Evolutionary conservation across 2,329 filamentous ascomycete genomes (phyloP), one percentile per base, ranked within the genome.

Genomic region (Pezizomycotina sp.): DNA sequence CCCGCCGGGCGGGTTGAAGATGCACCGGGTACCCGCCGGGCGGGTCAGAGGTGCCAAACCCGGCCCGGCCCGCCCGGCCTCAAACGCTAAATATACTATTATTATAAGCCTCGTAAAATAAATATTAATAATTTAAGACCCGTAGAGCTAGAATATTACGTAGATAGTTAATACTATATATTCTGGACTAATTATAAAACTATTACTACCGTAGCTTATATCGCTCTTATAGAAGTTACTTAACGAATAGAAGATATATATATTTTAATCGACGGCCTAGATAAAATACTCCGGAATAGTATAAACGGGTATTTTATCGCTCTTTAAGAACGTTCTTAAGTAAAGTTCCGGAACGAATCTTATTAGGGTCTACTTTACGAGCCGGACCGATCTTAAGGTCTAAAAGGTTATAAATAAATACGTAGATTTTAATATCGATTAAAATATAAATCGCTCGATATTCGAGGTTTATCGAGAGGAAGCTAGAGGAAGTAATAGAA

Each of bases 181-280:
- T n/a, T n/a, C n/a, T n/a, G n/a, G n/a, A n/a, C 30, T 49, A 5
- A 7, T 6, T 20, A 22, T 35, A 36, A 18, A 32, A n/a, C 13
- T 19, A n/a, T 7, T 52, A 19, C 29, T 42, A 29, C 13, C 27
- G 4, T 34, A 47, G 12, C 13, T 12, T 36, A 13, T 31, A 31
- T 16, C 35, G 35, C 4, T 45, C 8, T 29, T 43, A 13, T 5
- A 35, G 4, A 26, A 38, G 9, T 6, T 42, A 4, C 32, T 36
- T 2, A 16, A 13, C 2, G 36, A 34, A 12, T 12, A 34, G 5
- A 26, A 33, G 13, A 9, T 7, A 42, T 26, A 21, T 55, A 48
- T 15, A 47, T 59, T 10, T 33, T 58, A 2, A 48, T 59, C 20
- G 56, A 59, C 45, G 55, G 48, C 2, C 13, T 59, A 2, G 56